Conservation (phyloP, 257 asterid genomes). For the Solanum infundibuliforme region DNA sequence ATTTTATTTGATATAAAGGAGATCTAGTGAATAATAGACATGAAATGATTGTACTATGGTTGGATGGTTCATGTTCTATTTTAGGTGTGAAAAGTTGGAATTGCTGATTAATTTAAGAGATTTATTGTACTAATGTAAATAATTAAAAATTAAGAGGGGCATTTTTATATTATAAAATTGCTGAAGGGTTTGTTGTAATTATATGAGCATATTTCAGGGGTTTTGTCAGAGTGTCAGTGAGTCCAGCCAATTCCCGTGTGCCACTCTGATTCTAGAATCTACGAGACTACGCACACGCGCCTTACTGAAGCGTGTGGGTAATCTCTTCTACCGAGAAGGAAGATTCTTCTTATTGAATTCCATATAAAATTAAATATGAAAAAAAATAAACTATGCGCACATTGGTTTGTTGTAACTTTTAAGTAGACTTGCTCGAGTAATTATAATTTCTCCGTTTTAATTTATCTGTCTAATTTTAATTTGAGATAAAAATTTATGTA, state of each 20-base stretch:
- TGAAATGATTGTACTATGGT: neutral
- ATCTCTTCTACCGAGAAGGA: neutral
- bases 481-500: neutral
- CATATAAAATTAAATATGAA: neutral
- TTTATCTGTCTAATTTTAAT: neutral
- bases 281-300: neutral
- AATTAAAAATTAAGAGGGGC: neutral
- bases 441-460: neutral
- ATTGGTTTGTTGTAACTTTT: neutral
- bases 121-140: neutral
- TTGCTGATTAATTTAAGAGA: neutral
- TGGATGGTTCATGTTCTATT: conserved; percentile 3
- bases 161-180: neutral
- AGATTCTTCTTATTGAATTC: neutral
- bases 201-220: neutral
- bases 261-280: conserved; percentile 6
- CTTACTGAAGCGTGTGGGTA: neutral
- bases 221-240: conserved; percentile 1
- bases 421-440: neutral
- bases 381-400: neutral
- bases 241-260: conserved; percentile 5
- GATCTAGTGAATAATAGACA: conserved; percentile 1
- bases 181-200: neutral
- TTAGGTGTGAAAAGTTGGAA: neutral
- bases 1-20: neutral